Evolutionary conservation across 2,329 filamentous ascomycete species (phyloP), one percentile per base, ranked within the genome.

Genomic region (Nothopassalora personata): DNA sequence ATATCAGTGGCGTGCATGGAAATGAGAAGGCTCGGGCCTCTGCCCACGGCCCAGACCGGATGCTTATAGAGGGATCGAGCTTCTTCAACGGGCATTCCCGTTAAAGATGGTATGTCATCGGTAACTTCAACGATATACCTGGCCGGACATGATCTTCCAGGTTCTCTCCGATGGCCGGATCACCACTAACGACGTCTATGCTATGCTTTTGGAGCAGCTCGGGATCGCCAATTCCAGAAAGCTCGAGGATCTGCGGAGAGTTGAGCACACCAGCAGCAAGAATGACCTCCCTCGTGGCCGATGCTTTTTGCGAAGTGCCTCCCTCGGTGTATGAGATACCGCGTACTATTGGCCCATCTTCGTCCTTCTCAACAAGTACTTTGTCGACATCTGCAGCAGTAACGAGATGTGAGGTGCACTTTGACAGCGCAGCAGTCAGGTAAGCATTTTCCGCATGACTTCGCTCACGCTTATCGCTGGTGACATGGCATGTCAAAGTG

Each of bases 161-260:
- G 71, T 87, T 85, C 60, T 80, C 81, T 5, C 86, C 86, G 3
- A 89, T 84, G 47, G 86, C 83, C 1, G 81, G 79, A 0, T 83
- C 81, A 60, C 86, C 77, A 7, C 79, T 75, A n/a, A 85, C 63
- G 0, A 82, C 71, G 1, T 76, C 67, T 62, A 88, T 86, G 18
- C 75, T 72, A 65, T 82, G 78, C 58, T 76, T 74, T 18, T 76
- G 60, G 4, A 88, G 77, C 62, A 85, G 79, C 0, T 73, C 67
- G 11, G 72, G 67, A 0, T 83, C 83, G 0, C 86, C 85, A 39
- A 88, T 79, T n/a, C 86, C 86, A 53, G 78, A 83, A 1, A 87
- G 79, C 73, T 86, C 83, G n/a, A 88, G 80, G 3, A 88, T 73
- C 70, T 88, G 85, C 9, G 84, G 84, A 1, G 80, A 80, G 71